phyloP scores from a whole-genome alignment of 805 yeast species.

The Yarrowia osloensis region DNA sequence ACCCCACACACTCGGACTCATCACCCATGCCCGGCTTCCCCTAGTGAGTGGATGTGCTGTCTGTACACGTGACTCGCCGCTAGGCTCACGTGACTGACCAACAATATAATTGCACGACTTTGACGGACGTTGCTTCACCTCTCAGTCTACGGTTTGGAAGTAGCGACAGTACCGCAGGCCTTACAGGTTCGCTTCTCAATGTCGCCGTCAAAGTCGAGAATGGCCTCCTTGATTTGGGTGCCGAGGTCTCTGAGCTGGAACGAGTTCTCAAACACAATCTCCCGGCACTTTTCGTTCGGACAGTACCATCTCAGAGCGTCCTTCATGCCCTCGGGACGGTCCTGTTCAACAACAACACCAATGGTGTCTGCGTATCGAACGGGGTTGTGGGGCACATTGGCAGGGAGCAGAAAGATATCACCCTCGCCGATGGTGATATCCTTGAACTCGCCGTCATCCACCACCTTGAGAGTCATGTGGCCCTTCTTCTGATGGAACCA shows the following conservation, averaged over 20 bases:
- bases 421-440: constrained; percentile 81
- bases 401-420: constrained; percentile 84
- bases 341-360: constrained; percentile 91
- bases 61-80: background rate
- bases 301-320: constrained; percentile 92
- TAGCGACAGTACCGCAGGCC: constrained; percentile 62
- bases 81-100: no score
- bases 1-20: constrained; percentile 18
- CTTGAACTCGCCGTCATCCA: constrained; percentile 72
- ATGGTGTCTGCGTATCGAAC: constrained; percentile 82
- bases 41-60: background rate
- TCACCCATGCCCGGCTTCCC: constrained; percentile 28
- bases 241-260: constrained; percentile 83
- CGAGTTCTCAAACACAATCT: constrained; percentile 63
- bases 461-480: constrained; percentile 78
- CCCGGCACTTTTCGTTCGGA: constrained; percentile 54
- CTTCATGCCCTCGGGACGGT: constrained; percentile 68
- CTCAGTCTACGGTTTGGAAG: constrained; percentile 27
- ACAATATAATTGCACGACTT: no score
- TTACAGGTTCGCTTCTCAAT: constrained; percentile 67
- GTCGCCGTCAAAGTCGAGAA: constrained; percentile 66
- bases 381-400: constrained; percentile 86
- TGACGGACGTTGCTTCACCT: background rate
- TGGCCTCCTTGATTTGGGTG: constrained; percentile 85
- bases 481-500: constrained; percentile 90